Conservation (phyloP, 73 alveolate species). For the Paramecium octaurelia region DNA sequence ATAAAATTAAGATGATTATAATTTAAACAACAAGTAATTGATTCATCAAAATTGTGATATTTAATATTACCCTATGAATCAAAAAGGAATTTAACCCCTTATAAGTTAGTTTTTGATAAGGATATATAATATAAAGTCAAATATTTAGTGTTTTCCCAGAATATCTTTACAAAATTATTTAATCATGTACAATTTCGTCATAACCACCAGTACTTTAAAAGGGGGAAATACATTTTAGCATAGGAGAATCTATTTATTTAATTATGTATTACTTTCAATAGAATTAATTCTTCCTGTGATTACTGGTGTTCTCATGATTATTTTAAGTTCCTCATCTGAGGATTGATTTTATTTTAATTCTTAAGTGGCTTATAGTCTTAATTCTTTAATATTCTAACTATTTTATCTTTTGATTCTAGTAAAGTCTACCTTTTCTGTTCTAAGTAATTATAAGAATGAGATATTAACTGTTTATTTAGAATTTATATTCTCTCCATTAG, state of each 20-base stretch:
- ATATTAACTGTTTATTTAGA: background rate
- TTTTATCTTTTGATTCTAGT: background rate
- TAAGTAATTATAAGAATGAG: background rate
- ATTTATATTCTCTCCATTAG: background rate
- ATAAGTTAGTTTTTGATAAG: background rate
- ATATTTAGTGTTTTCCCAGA: background rate
- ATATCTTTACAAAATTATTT: background rate
- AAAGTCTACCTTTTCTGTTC: background rate
- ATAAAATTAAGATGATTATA: too few species aligned
- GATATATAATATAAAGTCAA: background rate
- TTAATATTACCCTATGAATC: too few species aligned
- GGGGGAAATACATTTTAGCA: background rate
- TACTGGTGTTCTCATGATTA: slow-evolving; percentile 45
- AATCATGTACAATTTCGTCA: background rate
- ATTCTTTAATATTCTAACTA: background rate
- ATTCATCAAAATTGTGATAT: too few species aligned
- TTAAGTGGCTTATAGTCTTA: background rate
- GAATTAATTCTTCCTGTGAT: slow-evolving; percentile 7
- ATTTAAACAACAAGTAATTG: too few species aligned
- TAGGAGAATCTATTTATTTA: background rate
- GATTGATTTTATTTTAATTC: background rate
- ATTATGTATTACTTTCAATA: background rate
- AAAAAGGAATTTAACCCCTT: too few species aligned
- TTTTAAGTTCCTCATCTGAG: background rate
- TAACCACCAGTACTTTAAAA: background rate